Evolutionary conservation across 441 rosid genomes (phyloP), one percentile per base, ranked within the genome.

Genomic region (Mallotus japonicus): DNA sequence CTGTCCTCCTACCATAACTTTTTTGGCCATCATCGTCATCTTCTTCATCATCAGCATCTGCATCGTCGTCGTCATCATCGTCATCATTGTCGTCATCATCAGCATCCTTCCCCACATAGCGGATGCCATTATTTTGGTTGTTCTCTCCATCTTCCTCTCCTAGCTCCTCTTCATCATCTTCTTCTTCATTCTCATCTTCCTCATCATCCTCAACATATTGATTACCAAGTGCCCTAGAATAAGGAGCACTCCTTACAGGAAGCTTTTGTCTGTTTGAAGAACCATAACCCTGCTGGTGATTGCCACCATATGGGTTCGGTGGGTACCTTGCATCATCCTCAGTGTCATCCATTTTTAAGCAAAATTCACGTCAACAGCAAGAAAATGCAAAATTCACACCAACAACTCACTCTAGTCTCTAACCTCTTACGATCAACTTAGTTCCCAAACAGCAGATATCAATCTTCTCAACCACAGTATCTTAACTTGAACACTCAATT

Each of bases 261-360:
- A 87, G 93, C 69, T 86, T 92, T 71, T 88, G 89, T 13, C 88
- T 84, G 79, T 73, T 83, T 0, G 80, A 76, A 62, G 97, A 81
- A 70, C 77, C 83, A 71, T 81, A 85, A 54, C 77, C 80, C 66
- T 75, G 87, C 56, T 76, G 83, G 62, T 79, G 79, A 82, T 69
- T 79, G 15, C 62, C 78, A 49, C 70, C 84, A 78, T 85, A 87
- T 0, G 79, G 75, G 66, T 88, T 86, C 62, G 83, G 83, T 0
- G 90, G 86, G 79, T 86, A 90, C 78, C 92, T 84, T 2, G 86
- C 88, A 82, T 90, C 90, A 68, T 88, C 96, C 81, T 88, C 96
- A 24, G 80, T 83, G 40, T 89, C 93, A 79, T 84, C 99, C 99
- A 95, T 95, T 75, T 78, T 79, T 51, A 51, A 74, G 40, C 62